Conservation (phyloP, 1,284 basidiomycete species). For the Apiotrichum siamense region DNA sequence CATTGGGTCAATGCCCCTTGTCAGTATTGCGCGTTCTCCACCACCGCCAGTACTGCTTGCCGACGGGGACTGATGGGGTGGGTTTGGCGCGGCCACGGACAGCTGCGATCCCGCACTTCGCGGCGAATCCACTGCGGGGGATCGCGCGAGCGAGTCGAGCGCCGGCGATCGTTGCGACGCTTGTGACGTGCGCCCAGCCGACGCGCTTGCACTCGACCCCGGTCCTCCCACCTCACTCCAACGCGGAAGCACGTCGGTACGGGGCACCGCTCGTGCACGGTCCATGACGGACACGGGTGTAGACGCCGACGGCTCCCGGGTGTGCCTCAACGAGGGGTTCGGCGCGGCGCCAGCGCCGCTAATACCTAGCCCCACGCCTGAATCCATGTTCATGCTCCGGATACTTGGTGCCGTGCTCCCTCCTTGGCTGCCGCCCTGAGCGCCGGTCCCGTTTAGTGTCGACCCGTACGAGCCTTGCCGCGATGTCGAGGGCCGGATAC, state of each 20-base stretch:
- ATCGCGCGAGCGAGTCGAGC: neutral
- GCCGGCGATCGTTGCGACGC: neutral
- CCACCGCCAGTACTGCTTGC: conserved; percentile 22
- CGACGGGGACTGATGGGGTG: neutral
- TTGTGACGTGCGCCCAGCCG: neutral
- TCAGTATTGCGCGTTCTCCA: conserved; percentile 33
- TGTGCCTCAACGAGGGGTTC: neutral
- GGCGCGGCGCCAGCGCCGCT: too few species aligned
- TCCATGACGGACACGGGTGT: conserved; percentile 11
- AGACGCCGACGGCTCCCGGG: neutral
- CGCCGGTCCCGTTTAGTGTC: neutral
- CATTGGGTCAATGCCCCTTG: conserved; percentile 39
- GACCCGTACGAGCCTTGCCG: conserved; percentile 4
- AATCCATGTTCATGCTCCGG: neutral
- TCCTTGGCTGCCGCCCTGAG: neutral
- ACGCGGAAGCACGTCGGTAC: conserved; percentile 11
- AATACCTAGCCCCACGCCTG: too few species aligned
- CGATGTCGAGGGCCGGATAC: neutral
- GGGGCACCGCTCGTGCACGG: conserved; percentile 11
- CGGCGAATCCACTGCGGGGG: neutral
- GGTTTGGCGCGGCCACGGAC: neutral
- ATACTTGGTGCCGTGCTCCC: neutral
- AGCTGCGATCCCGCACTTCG: neutral
- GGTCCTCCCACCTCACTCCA: too few species aligned
- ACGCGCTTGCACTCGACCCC: too few species aligned